These are phyloP conservation scores for Colletotrichum destructivum DNA, from an alignment of 2,329 filamentous ascomycete species.

Conservation along the genomic window DNA sequence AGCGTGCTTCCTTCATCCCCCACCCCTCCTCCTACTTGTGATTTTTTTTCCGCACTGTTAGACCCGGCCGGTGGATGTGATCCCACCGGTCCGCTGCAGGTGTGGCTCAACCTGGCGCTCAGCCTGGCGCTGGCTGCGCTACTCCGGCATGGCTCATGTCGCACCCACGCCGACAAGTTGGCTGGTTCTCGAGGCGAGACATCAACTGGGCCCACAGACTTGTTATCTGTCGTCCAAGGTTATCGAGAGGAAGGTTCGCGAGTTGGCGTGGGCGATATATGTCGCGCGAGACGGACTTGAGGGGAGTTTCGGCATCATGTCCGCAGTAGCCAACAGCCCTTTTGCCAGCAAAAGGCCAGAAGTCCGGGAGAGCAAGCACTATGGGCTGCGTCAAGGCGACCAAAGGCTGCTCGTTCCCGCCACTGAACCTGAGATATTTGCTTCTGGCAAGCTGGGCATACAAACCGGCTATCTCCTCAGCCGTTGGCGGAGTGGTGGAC, in stretches of 20 bases:
- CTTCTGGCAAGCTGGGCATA: not conserved
- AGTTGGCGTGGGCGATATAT: constrained; percentile 17
- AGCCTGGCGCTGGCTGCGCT: not conserved
- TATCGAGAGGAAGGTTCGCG: not conserved
- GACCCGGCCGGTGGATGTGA: constrained; percentile 11
- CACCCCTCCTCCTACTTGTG: too few relatives aligned
- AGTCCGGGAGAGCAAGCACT: constrained; percentile 7
- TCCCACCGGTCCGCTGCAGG: constrained; percentile 12
- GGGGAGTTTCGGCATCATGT: constrained; percentile 6
- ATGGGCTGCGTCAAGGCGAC: constrained; percentile 17
- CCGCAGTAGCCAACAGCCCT: not conserved
- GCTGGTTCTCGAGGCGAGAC: not conserved
- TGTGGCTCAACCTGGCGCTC: constrained; percentile 5
- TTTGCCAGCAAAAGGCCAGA: not conserved
- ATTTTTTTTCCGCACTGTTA: constrained; percentile 7
- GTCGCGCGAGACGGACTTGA: constrained; percentile 11
- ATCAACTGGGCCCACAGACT: not conserved
- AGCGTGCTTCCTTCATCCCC: constrained; percentile 7
- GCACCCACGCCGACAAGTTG: not conserved
- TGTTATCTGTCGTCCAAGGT: not conserved
- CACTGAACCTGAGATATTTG: not conserved
- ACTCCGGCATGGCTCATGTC: not conserved
- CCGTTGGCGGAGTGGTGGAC: not conserved
- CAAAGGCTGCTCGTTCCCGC: not conserved
- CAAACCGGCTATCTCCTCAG: not conserved